These are phyloP conservation scores for Gracilaria gracilis DNA, from an alignment of 23 red algal species.

Conservation along the genomic window DNA sequence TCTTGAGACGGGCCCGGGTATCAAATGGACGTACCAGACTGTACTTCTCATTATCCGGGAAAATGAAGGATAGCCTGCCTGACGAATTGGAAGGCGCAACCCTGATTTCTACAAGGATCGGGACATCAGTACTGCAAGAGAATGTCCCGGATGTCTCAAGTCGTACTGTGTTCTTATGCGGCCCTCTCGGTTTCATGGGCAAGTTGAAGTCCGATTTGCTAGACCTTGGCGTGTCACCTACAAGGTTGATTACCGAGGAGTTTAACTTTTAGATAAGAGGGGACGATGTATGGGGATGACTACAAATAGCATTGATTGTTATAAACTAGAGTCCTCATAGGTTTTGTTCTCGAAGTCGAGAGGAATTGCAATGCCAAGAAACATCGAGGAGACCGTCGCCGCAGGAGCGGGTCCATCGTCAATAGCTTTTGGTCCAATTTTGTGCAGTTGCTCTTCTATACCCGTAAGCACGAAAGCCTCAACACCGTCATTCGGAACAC, in stretches of 20 bases:
- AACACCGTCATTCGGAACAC: neutral
- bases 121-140: neutral
- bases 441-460: neutral
- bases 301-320: neutral
- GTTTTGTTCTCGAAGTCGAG: neutral
- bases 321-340: neutral
- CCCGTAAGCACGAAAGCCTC: neutral
- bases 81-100: constrained; percentile 9
- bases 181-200: constrained; percentile 58
- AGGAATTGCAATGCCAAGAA: neutral
- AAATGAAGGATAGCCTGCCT: neutral
- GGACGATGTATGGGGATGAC: neutral
- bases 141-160: constrained; percentile 16
- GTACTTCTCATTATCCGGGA: constrained; percentile 27
- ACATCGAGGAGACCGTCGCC: neutral
- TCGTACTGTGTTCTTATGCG: constrained; percentile 56
- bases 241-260: constrained; percentile 43
- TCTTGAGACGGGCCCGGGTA: constrained; percentile 32
- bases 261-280: constrained; percentile 69
- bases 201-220: constrained; percentile 7
- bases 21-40: constrained; percentile 36
- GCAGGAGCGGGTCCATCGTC: neutral
- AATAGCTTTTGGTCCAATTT: neutral
- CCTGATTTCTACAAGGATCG: constrained; percentile 34
- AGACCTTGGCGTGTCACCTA: constrained; percentile 35